Evolutionary conservation across 2,329 filamentous ascomycete species (phyloP), one percentile per base, ranked within the genome.

Genomic region (Falciphora oryzae): DNA sequence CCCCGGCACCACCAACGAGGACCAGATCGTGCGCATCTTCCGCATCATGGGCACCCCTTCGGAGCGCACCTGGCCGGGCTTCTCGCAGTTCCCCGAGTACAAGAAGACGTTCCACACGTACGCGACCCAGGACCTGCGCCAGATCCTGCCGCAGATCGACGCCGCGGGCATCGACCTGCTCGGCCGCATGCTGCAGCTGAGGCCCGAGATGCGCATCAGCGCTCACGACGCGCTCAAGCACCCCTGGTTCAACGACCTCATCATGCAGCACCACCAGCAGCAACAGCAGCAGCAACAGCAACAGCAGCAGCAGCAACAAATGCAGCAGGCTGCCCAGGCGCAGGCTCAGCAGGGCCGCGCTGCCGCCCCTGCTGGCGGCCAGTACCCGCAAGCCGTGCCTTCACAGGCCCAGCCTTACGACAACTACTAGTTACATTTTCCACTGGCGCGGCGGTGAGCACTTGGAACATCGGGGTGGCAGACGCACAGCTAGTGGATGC

Each of bases 1-100:
- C 80, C 95, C 95, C 0, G 95, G 95, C 65, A 99, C 95, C 1
- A 97, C 95, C 53, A 99, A 99, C 75, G 95, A 99, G 77, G 95
- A 99, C 74, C 95, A 99, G 76, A 88, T 98, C 63, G 85, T 96
- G 68, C 93, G 96, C 75, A 99, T 99, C 76, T 99, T 99, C 84
- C 87, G 95, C 66, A 89, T 99, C 67, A 99, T 99, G 95, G 95
- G 95, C 67, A 99, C 95, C 0, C 95, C 95, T 0, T 96, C 92
- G 0, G 95, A 99, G 77, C 88, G 93, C 59, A 93, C 91, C 5
- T 99, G 95, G 95, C 94, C 94, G 0, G 93, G 93, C 57, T 96
- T 99, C 73, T 92, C 90, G 27, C 89, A 94, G 73, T 93, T 96
- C 71, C 93, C 94, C n/a, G 95, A 99, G 77, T 99, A 98, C 83